Conservation (phyloP, 1,139 yeast genomes). For the Waltiozyma sp. region DNA sequence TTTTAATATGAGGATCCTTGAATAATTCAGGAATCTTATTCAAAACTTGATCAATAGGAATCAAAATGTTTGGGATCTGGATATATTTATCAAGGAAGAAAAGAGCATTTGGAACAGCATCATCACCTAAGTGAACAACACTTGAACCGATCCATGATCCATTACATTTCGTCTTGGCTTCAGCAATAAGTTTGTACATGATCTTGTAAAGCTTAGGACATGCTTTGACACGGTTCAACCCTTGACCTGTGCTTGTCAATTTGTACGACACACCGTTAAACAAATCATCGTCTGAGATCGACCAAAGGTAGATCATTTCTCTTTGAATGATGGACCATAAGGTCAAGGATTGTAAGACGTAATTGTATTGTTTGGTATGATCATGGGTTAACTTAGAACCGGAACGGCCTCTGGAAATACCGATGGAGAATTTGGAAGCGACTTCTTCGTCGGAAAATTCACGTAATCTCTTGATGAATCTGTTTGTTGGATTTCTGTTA, state of each 20-base stretch:
- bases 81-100: conserved; percentile 66
- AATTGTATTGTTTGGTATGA: conserved; percentile 57
- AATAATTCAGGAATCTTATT: conserved; percentile 36
- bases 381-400: conserved; percentile 64
- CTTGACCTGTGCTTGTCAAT: conserved; percentile 67
- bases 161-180: conserved; percentile 49
- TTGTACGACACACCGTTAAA: conserved; percentile 40
- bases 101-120: conserved; percentile 68
- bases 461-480: conserved; percentile 45
- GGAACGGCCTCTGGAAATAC: conserved; percentile 48
- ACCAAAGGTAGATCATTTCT: conserved; percentile 65
- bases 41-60: conserved; percentile 52
- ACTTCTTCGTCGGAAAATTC: conserved; percentile 34
- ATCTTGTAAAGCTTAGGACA: conserved; percentile 57
- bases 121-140: conserved; percentile 68
- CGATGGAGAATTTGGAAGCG: conserved; percentile 33
- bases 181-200: conserved; percentile 53
- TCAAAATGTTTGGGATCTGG: conserved; percentile 62
- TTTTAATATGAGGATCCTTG: neutral
- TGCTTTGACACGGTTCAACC: conserved; percentile 57
- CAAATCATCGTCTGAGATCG: conserved; percentile 57
- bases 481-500: conserved; percentile 50
- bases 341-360: conserved; percentile 57
- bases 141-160: conserved; percentile 61
- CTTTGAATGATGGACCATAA: conserved; percentile 66